A percentile compares a stretch with the other conserved stretches of the same genome.
Evolutionary conservation across 2,329 filamentous ascomycete genomes (phyloP).

Genomic region (Penicillium brasilianum): DNA sequence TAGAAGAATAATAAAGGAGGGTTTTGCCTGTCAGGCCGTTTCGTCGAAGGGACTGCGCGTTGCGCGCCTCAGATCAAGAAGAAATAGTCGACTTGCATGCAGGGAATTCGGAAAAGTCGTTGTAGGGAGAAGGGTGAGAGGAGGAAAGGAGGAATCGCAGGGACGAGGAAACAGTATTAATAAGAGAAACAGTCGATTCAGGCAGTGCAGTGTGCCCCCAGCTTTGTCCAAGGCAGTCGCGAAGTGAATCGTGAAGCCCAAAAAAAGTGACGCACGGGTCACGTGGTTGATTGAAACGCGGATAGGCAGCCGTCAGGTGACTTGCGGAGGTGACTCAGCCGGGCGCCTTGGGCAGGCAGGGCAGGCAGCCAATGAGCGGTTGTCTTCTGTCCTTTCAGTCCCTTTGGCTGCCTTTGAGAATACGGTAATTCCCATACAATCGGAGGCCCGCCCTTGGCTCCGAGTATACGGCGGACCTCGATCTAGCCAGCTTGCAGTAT

Average conservation of each 20-base stretch:
- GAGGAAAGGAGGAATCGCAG: background rate
- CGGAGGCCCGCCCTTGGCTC: constrained; percentile 7
- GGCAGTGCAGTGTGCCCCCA: constrained; percentile 19
- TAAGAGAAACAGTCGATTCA: constrained; percentile 8
- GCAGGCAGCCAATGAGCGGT: constrained; percentile 32
- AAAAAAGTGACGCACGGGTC: constrained; percentile 43
- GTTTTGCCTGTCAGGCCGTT: constrained; percentile 9
- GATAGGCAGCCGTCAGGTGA: constrained; percentile 25
- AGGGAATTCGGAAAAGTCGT: constrained; percentile 8
- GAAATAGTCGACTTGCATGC: constrained; percentile 30
- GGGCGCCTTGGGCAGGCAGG: background rate
- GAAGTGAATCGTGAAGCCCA: constrained; percentile 18
- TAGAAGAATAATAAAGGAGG: background rate
- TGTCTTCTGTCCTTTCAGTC: constrained; percentile 41
- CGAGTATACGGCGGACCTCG: constrained; percentile 16
- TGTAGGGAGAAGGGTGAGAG: background rate
- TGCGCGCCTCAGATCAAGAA: constrained; percentile 34
- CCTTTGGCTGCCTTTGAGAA: constrained; percentile 13
- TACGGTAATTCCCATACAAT: constrained; percentile 23
- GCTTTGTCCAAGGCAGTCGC: constrained; percentile 11
- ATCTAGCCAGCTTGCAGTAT: constrained; percentile 27
- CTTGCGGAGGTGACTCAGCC: constrained; percentile 20
- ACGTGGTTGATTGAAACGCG: constrained; percentile 24
- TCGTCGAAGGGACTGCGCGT: constrained; percentile 27
- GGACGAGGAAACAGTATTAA: constrained; percentile 3